A percentile compares a stretch with the other conserved stretches of the same genome.
Conservation (phyloP, 225 moss, liverwort and hornwort species). For the Antitrichia curtipendula region DNA sequence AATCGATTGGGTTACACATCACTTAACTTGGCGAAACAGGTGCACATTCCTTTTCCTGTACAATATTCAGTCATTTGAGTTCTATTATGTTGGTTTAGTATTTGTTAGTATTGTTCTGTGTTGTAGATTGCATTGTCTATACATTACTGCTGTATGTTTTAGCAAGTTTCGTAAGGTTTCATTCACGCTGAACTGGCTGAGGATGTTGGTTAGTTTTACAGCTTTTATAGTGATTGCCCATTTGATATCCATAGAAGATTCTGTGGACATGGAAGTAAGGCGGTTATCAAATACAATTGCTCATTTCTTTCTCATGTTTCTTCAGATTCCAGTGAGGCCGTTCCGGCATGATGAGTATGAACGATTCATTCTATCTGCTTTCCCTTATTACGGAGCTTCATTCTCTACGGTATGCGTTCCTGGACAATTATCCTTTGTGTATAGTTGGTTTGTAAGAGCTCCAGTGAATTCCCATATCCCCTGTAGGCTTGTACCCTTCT, state of each 20-base stretch:
- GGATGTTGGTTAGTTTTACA: background rate
- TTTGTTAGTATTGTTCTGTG: background rate
- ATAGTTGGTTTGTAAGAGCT: background rate
- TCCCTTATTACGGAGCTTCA: constrained; percentile 89
- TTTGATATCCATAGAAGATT: background rate
- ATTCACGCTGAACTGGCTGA: background rate
- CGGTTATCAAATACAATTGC: background rate
- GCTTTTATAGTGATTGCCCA: background rate
- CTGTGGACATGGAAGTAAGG: background rate
- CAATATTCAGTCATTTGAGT: background rate
- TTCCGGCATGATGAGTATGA: constrained; percentile 98
- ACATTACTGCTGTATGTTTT: background rate
- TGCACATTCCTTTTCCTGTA: background rate
- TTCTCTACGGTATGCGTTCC: constrained; percentile 71
- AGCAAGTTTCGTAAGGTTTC: background rate
- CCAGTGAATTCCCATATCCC: background rate
- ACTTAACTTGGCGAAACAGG: constrained; percentile 78
- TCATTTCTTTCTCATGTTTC: background rate
- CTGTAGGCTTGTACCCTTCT: background rate
- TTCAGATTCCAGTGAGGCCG: constrained; percentile 87
- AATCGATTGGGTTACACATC: constrained; percentile 68
- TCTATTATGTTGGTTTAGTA: background rate
- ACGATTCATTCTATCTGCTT: constrained; percentile 85
- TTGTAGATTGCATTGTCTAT: background rate
- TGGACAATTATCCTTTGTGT: background rate